A percentile compares a stretch with the other conserved stretches of the same genome.
Conservation (phyloP, 2,329 filamentous ascomycete species). For the Malbranchea cinnamomea region DNA sequence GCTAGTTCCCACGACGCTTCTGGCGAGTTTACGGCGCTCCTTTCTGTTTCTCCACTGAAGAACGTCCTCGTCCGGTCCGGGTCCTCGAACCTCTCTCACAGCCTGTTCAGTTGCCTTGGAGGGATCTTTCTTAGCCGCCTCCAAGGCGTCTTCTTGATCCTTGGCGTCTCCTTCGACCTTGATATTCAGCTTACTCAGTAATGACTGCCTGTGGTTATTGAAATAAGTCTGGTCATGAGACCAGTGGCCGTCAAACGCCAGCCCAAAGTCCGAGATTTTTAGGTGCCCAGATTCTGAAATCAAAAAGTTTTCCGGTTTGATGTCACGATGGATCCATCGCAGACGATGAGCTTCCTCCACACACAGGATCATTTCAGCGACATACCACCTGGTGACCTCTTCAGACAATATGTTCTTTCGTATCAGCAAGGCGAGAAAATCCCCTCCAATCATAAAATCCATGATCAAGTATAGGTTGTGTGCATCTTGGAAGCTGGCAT, state of each 20-base stretch:
- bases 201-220: slow-evolving; percentile 62
- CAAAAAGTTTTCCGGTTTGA: slow-evolving; percentile 96
- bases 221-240: slow-evolving; percentile 79
- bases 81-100: slow-evolving; percentile 19
- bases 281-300: slow-evolving; percentile 78
- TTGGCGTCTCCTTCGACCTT: slow-evolving; percentile 56
- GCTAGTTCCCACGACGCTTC: slow-evolving; percentile 83
- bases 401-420: slow-evolving; percentile 74
- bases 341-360: slow-evolving; percentile 84
- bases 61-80: slow-evolving; percentile 33
- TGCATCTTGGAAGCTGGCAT: slow-evolving; percentile 78
- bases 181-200: slow-evolving; percentile 64
- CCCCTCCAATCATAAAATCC: slow-evolving; percentile 96
- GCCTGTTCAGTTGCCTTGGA: slow-evolving; percentile 4
- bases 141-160: slow-evolving; percentile 45
- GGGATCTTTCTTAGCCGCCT: slow-evolving; percentile 19
- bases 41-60: slow-evolving; percentile 55
- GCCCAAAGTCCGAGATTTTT: slow-evolving; percentile 91
- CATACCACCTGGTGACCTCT: slow-evolving; percentile 64
- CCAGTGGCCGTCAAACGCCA: slow-evolving; percentile 94
- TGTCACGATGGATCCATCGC: slow-evolving; percentile 83
- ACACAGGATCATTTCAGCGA: slow-evolving; percentile 91
- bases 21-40: slow-evolving; percentile 57
- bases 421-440: slow-evolving; percentile 77
- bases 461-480: slow-evolving; percentile 82